Evolutionary conservation across 2,329 filamentous ascomycete genomes (phyloP).

Genomic region (Cryphonectria japonica): DNA sequence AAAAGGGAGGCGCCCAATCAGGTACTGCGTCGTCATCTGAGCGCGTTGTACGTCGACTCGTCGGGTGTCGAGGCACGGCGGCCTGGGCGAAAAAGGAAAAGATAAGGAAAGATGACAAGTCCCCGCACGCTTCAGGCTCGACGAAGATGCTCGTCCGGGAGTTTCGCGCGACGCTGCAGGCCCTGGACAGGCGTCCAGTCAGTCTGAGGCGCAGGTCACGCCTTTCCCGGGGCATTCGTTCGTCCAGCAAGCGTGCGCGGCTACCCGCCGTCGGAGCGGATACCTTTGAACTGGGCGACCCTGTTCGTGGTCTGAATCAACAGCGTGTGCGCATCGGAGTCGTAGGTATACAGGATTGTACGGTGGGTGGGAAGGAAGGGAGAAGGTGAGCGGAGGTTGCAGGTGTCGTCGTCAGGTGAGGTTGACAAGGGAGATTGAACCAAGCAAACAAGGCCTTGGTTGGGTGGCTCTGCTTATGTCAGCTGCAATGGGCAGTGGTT

Average conservation of each 20-base stretch:
- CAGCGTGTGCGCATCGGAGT: neutral
- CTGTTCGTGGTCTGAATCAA: conserved; percentile 5
- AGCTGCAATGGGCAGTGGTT: conserved; percentile 4
- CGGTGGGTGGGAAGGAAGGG: neutral
- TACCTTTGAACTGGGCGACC: conserved; percentile 23
- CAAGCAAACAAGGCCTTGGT: neutral
- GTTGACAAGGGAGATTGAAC: neutral
- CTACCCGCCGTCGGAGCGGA: conserved; percentile 20
- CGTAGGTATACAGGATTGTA: neutral
- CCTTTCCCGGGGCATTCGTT: conserved; percentile 1
- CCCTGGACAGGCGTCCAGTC: conserved; percentile 14
- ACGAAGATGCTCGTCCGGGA: conserved; percentile 8
- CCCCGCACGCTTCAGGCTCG: conserved; percentile 18
- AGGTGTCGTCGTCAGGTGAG: neutral
- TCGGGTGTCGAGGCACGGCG: neutral
- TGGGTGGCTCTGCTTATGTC: neutral
- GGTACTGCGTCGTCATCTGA: neutral
- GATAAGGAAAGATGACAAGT: conserved; percentile 18
- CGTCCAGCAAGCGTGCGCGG: conserved; percentile 20
- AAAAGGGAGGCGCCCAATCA: neutral
- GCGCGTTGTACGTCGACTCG: conserved; percentile 12
- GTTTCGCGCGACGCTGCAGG: neutral
- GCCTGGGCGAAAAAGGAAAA: neutral
- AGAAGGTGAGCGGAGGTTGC: neutral
- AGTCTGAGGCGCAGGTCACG: conserved; percentile 13